A percentile compares a stretch with the other conserved stretches of the same genome.
These are phyloP conservation scores for Talaromyces sp. DNA, from an alignment of 2,329 filamentous ascomycete genomes.

Conservation along the genomic window DNA sequence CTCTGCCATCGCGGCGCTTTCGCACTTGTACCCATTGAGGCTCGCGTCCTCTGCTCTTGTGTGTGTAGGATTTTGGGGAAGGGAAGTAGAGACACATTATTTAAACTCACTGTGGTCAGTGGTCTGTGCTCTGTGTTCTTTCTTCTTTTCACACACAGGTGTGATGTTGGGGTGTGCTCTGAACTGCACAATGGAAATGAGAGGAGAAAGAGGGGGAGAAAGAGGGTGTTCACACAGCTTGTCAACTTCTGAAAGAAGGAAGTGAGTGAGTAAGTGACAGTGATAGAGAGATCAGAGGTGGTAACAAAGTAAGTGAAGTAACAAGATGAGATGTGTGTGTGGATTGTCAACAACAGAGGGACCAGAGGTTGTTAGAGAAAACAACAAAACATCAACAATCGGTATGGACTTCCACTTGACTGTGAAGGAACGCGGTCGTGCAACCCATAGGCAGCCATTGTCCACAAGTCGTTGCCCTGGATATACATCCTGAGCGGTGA, in stretches of 20 bases:
- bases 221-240: background rate
- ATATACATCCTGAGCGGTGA: background rate
- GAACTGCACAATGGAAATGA: background rate
- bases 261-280: too few relatives aligned
- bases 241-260: background rate
- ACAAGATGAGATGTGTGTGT: too few relatives aligned
- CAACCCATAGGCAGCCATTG: background rate
- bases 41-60: background rate
- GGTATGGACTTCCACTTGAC: too few relatives aligned
- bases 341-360: too few relatives aligned
- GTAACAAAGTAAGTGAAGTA: too few relatives aligned
- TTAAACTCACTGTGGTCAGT: background rate
- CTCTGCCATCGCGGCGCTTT: background rate
- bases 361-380: too few relatives aligned
- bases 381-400: too few relatives aligned
- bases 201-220: too few relatives aligned
- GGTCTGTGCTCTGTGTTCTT: background rate
- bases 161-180: background rate
- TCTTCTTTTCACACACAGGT: background rate
- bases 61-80: background rate
- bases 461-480: too few relatives aligned
- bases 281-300: too few relatives aligned
- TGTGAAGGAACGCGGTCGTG: background rate
- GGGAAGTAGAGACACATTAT: constrained; percentile 6
- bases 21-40: background rate